Evolutionary conservation across 805 yeast genomes (phyloP).

Genomic region (Nakazawaea wyomingensis): DNA sequence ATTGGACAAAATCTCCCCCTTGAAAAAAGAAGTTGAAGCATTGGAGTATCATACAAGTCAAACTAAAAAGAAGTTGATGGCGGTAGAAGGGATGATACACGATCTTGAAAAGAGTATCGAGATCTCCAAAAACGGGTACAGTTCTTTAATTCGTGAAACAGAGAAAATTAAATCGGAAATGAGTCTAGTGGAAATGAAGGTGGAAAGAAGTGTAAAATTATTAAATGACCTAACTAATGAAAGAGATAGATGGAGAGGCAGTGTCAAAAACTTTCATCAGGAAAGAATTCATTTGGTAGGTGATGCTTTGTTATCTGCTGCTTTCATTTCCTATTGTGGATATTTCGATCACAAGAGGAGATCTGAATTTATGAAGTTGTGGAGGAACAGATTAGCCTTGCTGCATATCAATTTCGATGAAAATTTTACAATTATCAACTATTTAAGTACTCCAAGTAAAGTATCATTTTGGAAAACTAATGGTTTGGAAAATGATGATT

Average conservation of each 20-base stretch:
- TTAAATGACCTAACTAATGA: constrained; percentile 63
- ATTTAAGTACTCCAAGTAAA: constrained; percentile 36
- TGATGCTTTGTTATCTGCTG: constrained; percentile 57
- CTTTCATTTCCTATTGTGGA: constrained; percentile 60
- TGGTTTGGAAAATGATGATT: constrained; percentile 54
- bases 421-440: constrained; percentile 28
- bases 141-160: constrained; percentile 69
- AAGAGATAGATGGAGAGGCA: constrained; percentile 66
- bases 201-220: constrained; percentile 55
- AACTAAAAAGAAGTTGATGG: constrained; percentile 64
- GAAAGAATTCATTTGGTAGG: constrained; percentile 53
- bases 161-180: constrained; percentile 74
- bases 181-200: constrained; percentile 52
- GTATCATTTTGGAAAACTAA: constrained; percentile 44
- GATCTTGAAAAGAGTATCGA: constrained; percentile 72
- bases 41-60: constrained; percentile 58
- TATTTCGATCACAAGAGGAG: constrained; percentile 45
- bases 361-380: constrained; percentile 23
- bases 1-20: constrained; percentile 67
- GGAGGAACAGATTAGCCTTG: constrained; percentile 31
- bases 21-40: constrained; percentile 54
- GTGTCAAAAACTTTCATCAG: constrained; percentile 44
- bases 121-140: constrained; percentile 60
- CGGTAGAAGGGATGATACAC: constrained; percentile 73
- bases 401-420: constrained; percentile 35